Evolutionary conservation across 1,284 basidiomycete species (phyloP).

Genomic region (Puccinia coronata): DNA sequence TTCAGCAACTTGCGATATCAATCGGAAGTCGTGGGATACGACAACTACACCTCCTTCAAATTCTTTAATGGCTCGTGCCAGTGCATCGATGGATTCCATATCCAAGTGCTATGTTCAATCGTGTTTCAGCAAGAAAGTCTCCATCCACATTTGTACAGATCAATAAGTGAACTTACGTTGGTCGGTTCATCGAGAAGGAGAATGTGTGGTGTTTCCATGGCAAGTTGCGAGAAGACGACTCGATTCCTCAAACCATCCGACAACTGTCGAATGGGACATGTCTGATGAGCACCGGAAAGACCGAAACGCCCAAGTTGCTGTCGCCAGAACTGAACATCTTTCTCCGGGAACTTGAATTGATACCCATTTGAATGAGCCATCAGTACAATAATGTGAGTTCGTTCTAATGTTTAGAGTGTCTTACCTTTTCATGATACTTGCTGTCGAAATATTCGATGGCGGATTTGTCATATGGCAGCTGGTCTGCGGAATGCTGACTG

Average conservation of each 20-base stretch:
- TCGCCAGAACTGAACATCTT: conserved; percentile 90
- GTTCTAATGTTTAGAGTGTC: background rate
- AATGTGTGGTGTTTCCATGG: conserved; percentile 61
- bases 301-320: conserved; percentile 94
- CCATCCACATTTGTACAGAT: background rate
- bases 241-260: conserved; percentile 96
- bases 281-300: conserved; percentile 89
- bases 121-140: background rate
- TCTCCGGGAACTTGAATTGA: conserved; percentile 74
- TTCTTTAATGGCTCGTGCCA: conserved; percentile 90
- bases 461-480: conserved; percentile 87
- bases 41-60: conserved; percentile 97
- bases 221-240: conserved; percentile 63
- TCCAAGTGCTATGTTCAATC: conserved; percentile 62
- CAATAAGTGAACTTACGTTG: conserved; percentile 26
- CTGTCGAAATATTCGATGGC: conserved; percentile 93
- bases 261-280: conserved; percentile 82
- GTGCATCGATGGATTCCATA: conserved; percentile 92
- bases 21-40: conserved; percentile 94
- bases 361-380: background rate
- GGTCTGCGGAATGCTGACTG: conserved; percentile 97
- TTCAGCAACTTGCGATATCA: conserved; percentile 92
- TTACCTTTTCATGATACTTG: conserved; percentile 69
- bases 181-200: conserved; percentile 54
- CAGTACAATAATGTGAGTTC: background rate